Conservation (phyloP, 2,329 filamentous ascomycete genomes). For the Drechslerella dactyloides region DNA sequence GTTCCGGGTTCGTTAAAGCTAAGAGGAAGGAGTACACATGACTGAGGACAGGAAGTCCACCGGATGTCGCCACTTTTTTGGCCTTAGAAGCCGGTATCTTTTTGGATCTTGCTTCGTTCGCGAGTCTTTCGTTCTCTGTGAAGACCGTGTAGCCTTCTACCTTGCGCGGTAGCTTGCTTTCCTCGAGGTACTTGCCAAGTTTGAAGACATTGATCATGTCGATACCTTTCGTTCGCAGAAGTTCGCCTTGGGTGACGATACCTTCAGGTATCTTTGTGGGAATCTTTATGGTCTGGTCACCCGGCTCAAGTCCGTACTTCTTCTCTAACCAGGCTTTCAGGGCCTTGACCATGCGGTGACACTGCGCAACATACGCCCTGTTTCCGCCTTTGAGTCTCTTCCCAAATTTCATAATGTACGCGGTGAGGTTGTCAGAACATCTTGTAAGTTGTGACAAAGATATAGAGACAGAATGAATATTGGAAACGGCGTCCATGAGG, state of each 20-base stretch:
- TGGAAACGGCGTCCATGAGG: slow-evolving; percentile 90
- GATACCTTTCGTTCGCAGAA: slow-evolving; percentile 82
- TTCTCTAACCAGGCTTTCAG: slow-evolving; percentile 72
- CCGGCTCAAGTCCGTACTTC: slow-evolving; percentile 56
- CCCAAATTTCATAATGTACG: slow-evolving; percentile 86
- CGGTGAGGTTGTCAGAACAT: slow-evolving; percentile 75
- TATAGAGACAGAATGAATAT: slow-evolving; percentile 81
- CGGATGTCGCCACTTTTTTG: slow-evolving; percentile 50
- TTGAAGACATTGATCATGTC: slow-evolving; percentile 96
- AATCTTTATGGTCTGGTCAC: slow-evolving; percentile 56
- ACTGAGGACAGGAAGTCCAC: slow-evolving; percentile 65
- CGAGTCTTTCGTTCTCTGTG: slow-evolving; percentile 63
- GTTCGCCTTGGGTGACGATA: slow-evolving; percentile 71
- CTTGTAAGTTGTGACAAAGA: slow-evolving; percentile 73
- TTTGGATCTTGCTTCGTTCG: slow-evolving; percentile 52
- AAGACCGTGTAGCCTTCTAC: slow-evolving; percentile 84
- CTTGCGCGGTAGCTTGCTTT: slow-evolving; percentile 91
- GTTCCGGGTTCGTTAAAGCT: slow-evolving; percentile 83
- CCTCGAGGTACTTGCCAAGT: slow-evolving; percentile 82
- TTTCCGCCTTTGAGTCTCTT: slow-evolving; percentile 90
- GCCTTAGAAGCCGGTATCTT: slow-evolving; percentile 48
- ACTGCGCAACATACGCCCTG: slow-evolving; percentile 85
- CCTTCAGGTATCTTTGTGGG: slow-evolving; percentile 64
- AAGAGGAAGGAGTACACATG: slow-evolving; percentile 74
- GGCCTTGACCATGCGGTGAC: slow-evolving; percentile 81